Evolutionary conservation across 805 yeast genomes (phyloP).

Genomic region (Saccharomycopsis guyanensis): DNA sequence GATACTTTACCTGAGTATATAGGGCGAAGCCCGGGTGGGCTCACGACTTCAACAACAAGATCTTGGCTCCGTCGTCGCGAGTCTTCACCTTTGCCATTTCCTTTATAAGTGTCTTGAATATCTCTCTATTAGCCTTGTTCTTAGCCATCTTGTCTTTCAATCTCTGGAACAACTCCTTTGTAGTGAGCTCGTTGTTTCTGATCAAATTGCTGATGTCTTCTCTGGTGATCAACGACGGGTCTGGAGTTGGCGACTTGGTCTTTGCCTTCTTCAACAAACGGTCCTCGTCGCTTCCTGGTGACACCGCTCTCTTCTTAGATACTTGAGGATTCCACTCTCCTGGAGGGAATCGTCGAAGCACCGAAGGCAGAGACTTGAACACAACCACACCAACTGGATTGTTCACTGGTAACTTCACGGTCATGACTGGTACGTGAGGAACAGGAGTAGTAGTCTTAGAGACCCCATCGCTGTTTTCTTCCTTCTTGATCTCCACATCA

Average conservation of each 20-base stretch:
- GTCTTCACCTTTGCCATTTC: constrained; percentile 44
- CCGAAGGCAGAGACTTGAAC: constrained; percentile 53
- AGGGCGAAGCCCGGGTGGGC: too few relatives aligned
- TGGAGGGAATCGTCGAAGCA: constrained; percentile 58
- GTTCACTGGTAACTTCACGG: constrained; percentile 37
- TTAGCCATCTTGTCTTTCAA: constrained; percentile 55
- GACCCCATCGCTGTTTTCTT: constrained; percentile 37
- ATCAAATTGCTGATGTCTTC: constrained; percentile 66
- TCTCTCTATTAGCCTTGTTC: constrained; percentile 55
- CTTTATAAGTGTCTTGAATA: constrained; percentile 51
- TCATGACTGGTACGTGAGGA: constrained; percentile 28
- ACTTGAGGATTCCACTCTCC: constrained; percentile 80
- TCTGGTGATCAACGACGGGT: constrained; percentile 46
- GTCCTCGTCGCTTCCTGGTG: constrained; percentile 28
- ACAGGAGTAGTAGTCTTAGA: constrained; percentile 31
- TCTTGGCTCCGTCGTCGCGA: constrained; percentile 30
- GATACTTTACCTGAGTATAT: too few relatives aligned
- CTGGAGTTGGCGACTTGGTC: constrained; percentile 16
- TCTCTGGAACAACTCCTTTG: constrained; percentile 53
- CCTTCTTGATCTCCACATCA: constrained; percentile 29
- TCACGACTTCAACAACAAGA: constrained; percentile 13
- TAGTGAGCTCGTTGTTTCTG: constrained; percentile 36
- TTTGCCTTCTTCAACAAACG: constrained; percentile 8
- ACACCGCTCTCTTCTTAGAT: constrained; percentile 31
- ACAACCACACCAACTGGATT: constrained; percentile 47